A percentile compares a stretch with the other conserved stretches of the same genome.
Conservation (phyloP, 768 basidiomycete species). For the Suillus lakei region DNA sequence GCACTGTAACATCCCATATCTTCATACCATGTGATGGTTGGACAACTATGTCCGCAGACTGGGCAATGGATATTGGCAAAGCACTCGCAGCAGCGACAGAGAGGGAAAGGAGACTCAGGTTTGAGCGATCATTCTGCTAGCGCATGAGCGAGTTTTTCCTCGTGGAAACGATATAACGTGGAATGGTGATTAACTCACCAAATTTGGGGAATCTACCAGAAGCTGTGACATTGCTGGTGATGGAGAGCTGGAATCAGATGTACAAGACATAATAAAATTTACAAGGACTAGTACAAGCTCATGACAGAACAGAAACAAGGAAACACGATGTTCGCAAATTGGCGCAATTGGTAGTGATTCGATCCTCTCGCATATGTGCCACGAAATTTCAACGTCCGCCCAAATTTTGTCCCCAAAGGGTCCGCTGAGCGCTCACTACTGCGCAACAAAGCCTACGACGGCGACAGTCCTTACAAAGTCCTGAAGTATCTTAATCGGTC, state of each 20-base stretch:
- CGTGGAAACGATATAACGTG: slow-evolving; percentile 1
- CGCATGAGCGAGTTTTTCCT: not conserved
- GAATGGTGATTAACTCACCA: slow-evolving; percentile 11
- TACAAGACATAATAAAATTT: slow-evolving; percentile 12
- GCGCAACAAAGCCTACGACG: not conserved
- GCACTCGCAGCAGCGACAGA: slow-evolving; percentile 64
- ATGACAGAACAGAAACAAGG: slow-evolving; percentile 19
- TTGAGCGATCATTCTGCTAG: slow-evolving; percentile 15
- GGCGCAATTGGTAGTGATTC: slow-evolving; percentile 5
- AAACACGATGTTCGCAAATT: slow-evolving; percentile 3
- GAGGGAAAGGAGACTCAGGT: slow-evolving; percentile 64
- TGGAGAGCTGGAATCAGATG: not conserved
- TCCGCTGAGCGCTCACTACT: not conserved
- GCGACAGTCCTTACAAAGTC: not conserved
- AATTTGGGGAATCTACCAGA: slow-evolving; percentile 12
- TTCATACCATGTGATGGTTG: slow-evolving; percentile 21
- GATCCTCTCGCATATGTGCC: slow-evolving; percentile 10
- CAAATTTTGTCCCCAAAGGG: slow-evolving; percentile 27
- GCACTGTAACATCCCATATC: slow-evolving; percentile 23
- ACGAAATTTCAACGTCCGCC: slow-evolving; percentile 31
- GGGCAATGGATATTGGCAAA: slow-evolving; percentile 47
- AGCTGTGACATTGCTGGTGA: slow-evolving; percentile 15
- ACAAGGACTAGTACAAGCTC: slow-evolving; percentile 17
- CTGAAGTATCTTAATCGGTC: not conserved
- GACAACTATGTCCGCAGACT: slow-evolving; percentile 13